phyloP scores from a whole-genome alignment of 495 filamentous ascomycete species.

The Rusavskia elegans region DNA sequence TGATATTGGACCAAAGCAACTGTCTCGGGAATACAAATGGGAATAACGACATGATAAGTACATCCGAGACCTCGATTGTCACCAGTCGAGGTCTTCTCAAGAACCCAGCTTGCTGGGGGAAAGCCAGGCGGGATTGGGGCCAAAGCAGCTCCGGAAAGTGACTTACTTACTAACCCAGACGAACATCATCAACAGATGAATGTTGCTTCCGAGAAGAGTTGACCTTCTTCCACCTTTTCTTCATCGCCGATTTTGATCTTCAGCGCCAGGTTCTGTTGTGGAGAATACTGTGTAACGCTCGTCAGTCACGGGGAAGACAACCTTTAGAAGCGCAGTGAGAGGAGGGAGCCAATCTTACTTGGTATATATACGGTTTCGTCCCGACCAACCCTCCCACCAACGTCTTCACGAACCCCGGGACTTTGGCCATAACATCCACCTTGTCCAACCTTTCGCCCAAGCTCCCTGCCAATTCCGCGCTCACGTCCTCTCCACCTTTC shows the following conservation, averaged over 20 bases:
- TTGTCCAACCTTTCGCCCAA: conserved; percentile 63
- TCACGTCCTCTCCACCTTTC: conserved; percentile 55
- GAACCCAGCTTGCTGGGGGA: too few relatives aligned
- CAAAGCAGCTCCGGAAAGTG: too few relatives aligned
- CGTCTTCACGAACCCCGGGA: conserved; percentile 86
- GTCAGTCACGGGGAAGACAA: not conserved
- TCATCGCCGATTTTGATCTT: conserved; percentile 72
- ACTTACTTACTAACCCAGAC: too few relatives aligned
- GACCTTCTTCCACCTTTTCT: conserved; percentile 59
- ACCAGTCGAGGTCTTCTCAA: too few relatives aligned
- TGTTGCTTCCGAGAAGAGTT: conserved; percentile 67
- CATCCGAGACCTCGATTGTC: too few relatives aligned
- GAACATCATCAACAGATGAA: conserved; percentile 63
- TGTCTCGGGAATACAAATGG: too few relatives aligned
- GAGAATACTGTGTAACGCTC: conserved; percentile 36
- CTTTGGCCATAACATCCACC: conserved; percentile 91
- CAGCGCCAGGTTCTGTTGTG: conserved; percentile 43
- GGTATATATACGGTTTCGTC: conserved; percentile 94
- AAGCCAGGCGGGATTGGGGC: too few relatives aligned
- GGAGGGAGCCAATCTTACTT: too few relatives aligned
- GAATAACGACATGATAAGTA: too few relatives aligned
- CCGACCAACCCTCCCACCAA: conserved; percentile 77
- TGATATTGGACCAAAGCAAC: too few relatives aligned
- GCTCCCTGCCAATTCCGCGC: conserved; percentile 50
- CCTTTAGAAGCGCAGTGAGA: too few relatives aligned